Evolutionary conservation across 306 rosid genomes (phyloP).

Genomic region (Malus domestica): DNA sequence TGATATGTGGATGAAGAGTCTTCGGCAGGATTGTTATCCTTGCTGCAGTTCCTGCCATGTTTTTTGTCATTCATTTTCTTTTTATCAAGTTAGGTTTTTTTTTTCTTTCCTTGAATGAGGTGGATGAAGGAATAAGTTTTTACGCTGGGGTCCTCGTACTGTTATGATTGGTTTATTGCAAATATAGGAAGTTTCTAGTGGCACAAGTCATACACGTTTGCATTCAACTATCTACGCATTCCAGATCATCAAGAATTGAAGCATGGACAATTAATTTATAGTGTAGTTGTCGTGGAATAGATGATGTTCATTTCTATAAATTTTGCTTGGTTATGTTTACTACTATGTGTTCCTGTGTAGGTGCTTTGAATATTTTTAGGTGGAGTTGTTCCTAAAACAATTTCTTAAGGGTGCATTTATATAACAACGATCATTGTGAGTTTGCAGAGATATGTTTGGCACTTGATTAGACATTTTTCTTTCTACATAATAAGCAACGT

Average conservation of each 20-base stretch:
- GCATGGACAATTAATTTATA: not conserved
- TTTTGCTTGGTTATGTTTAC: not conserved
- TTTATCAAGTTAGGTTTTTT: not conserved
- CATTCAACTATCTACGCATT: not conserved
- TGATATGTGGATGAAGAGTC: not conserved
- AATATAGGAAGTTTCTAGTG: no score
- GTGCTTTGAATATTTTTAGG: not conserved
- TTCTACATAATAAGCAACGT: not conserved
- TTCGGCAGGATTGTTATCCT: not conserved
- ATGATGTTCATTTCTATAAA: not conserved
- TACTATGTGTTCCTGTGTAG: not conserved
- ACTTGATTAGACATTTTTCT: not conserved
- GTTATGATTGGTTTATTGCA: not conserved
- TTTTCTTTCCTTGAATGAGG: not conserved
- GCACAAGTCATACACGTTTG: not conserved
- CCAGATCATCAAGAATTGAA: not conserved
- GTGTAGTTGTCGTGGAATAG: not conserved
- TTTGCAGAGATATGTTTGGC: not conserved
- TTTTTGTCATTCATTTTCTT: not conserved
- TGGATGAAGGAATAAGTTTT: not conserved
- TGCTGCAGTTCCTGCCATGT: not conserved
- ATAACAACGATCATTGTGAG: not conserved
- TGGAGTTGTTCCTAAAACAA: not conserved
- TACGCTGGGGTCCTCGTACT: not conserved
- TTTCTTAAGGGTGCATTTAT: not conserved